These are phyloP conservation scores for Candida yuanshanica DNA, from an alignment of 805 yeast genomes.

Conservation along the genomic window DNA sequence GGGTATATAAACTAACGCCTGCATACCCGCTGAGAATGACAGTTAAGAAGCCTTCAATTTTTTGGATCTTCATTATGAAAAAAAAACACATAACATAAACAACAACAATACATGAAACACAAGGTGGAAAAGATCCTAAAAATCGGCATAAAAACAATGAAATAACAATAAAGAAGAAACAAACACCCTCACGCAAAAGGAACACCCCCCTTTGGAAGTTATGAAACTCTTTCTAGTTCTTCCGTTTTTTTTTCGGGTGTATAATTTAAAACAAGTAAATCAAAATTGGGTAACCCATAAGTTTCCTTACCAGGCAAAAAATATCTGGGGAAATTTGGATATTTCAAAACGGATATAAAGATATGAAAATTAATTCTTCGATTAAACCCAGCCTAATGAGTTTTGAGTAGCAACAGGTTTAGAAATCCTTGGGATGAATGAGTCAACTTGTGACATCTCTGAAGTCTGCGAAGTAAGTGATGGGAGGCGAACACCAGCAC, in stretches of 20 bases:
- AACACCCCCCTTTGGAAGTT: too few species aligned
- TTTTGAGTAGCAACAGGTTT: slow-evolving; percentile 66
- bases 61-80: neutral
- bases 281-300: too few species aligned
- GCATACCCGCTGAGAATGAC: neutral
- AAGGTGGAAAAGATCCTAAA: neutral
- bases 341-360: neutral
- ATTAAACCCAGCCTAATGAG: slow-evolving; percentile 64
- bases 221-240: too few species aligned
- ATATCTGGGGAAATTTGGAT: too few species aligned
- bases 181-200: too few species aligned
- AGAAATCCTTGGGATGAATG: slow-evolving; percentile 45
- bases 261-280: too few species aligned
- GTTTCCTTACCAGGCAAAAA: too few species aligned
- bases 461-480: slow-evolving; percentile 2
- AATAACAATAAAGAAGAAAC: neutral
- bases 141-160: neutral
- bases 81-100: neutral
- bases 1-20: neutral
- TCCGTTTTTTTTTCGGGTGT: too few species aligned
- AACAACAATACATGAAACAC: neutral
- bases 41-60: neutral
- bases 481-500: slow-evolving; percentile 19
- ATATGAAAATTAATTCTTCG: neutral
- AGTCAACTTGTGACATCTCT: slow-evolving; percentile 23